phyloP scores from a whole-genome alignment of 805 yeast genomes.

The Grigorovia humatica region DNA sequence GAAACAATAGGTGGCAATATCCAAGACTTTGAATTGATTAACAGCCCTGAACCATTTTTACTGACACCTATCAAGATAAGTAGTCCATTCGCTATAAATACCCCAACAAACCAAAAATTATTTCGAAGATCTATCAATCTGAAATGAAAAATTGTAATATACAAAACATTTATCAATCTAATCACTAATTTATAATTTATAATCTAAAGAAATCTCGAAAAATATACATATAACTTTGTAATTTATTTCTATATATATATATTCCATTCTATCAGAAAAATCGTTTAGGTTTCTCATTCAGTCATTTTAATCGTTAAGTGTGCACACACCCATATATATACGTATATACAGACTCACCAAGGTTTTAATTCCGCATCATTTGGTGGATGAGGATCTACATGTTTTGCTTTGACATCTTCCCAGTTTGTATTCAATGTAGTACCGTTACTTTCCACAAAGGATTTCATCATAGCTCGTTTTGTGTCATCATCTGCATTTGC shows the following conservation, averaged over 20 bases:
- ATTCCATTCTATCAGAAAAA: not conserved
- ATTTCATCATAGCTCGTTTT: constrained; percentile 91
- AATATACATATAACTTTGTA: not conserved
- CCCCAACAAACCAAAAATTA: not conserved
- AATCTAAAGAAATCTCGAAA: not conserved
- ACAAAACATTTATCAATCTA: not conserved
- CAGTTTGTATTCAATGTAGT: constrained; percentile 90
- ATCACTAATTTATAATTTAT: not conserved
- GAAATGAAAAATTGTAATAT: not conserved
- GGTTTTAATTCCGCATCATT: constrained; percentile 55
- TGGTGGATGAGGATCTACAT: constrained; percentile 62
- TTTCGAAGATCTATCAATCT: not conserved
- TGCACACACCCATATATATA: not conserved
- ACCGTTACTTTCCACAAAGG: constrained; percentile 87
- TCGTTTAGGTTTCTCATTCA: not conserved
- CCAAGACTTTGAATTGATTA: not conserved
- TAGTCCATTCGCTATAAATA: not conserved
- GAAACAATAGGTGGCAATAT: not conserved
- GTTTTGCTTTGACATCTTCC: constrained; percentile 66
- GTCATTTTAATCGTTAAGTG: not conserved
- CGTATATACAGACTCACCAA: constrained; percentile 30
- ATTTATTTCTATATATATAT: not conserved
- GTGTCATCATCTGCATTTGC: constrained; percentile 80
- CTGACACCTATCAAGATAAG: not conserved
- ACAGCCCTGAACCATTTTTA: not conserved